Evolutionary conservation across 352 stramenopile genomes (phyloP).

Genomic region (Phytophthora sojae): DNA sequence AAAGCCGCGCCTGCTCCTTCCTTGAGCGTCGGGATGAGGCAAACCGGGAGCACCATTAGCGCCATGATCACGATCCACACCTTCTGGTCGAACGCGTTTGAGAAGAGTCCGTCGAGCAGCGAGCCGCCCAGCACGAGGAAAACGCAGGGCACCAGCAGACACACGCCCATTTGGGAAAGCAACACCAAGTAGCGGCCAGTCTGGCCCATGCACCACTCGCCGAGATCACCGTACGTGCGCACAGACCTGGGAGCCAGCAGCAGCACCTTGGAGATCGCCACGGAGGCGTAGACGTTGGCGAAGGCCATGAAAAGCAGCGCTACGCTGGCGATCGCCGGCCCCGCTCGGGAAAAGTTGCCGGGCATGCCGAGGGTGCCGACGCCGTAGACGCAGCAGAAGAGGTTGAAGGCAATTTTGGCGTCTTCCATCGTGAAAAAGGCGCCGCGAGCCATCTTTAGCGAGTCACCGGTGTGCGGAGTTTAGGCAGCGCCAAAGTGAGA

Average conservation of each 20-base stretch:
- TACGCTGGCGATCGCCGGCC: slow-evolving; percentile 34
- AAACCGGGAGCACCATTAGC: slow-evolving; percentile 44
- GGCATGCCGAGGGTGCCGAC: slow-evolving; percentile 63
- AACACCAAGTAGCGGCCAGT: slow-evolving; percentile 41
- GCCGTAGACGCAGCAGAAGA: slow-evolving; percentile 56
- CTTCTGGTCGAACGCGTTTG: slow-evolving; percentile 36
- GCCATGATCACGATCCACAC: slow-evolving; percentile 58
- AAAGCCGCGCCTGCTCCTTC: slow-evolving; percentile 44
- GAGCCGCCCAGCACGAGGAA: slow-evolving; percentile 54
- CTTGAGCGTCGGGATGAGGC: slow-evolving; percentile 50
- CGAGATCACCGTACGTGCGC: slow-evolving; percentile 57
- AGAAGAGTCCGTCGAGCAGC: slow-evolving; percentile 43
- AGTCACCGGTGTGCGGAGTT: neutral
- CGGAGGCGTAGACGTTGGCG: slow-evolving; percentile 51
- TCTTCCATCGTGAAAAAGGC: slow-evolving; percentile 56
- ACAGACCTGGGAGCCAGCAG: slow-evolving; percentile 47
- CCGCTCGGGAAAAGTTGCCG: slow-evolving; percentile 51
- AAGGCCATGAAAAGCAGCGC: slow-evolving; percentile 56
- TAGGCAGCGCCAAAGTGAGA: neutral
- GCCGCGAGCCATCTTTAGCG: slow-evolving; percentile 7
- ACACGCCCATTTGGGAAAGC: slow-evolving; percentile 41
- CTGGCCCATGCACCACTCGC: slow-evolving; percentile 58
- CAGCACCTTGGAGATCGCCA: slow-evolving; percentile 50
- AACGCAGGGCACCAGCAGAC: slow-evolving; percentile 39
- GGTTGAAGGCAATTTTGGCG: slow-evolving; percentile 46